Percentiles rank a stretch among this genome's conserved stretches.
Conservation (phyloP, 2,329 filamentous ascomycete species). For the Fusarium mangiferae region DNA sequence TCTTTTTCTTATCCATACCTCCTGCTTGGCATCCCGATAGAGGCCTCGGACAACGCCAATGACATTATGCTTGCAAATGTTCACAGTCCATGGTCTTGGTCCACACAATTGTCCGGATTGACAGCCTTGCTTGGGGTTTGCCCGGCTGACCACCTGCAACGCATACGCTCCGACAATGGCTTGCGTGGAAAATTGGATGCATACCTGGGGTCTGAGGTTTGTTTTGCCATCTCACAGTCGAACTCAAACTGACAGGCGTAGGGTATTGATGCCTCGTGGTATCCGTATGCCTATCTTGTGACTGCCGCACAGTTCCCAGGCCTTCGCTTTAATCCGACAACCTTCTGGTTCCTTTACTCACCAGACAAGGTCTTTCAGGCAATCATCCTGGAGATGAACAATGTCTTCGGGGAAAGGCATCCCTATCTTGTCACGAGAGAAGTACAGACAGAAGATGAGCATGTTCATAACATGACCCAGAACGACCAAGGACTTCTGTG, state of each 20-base stretch:
- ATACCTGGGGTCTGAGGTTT: conserved; percentile 68
- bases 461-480: neutral
- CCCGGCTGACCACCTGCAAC: conserved; percentile 69
- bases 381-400: conserved; percentile 80
- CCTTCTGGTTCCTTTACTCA: conserved; percentile 83
- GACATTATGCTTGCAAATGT: conserved; percentile 64
- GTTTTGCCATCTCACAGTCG: conserved; percentile 4
- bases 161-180: conserved; percentile 61
- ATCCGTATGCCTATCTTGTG: conserved; percentile 75
- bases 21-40: conserved; percentile 73
- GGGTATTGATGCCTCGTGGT: conserved; percentile 67
- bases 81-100: conserved; percentile 28
- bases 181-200: conserved; percentile 71
- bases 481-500: neutral
- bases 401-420: conserved; percentile 78
- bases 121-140: conserved; percentile 68
- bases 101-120: conserved; percentile 46
- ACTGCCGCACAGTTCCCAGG: conserved; percentile 76
- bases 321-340: conserved; percentile 79
- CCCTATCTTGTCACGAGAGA: conserved; percentile 46
- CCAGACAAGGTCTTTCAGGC: conserved; percentile 65
- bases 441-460: conserved; percentile 36
- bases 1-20: conserved; percentile 78
- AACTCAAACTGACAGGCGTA: conserved; percentile 48
- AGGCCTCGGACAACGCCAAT: conserved; percentile 65